Conservation (phyloP, 306 rosid species). For the Inga leiocalycina region DNA sequence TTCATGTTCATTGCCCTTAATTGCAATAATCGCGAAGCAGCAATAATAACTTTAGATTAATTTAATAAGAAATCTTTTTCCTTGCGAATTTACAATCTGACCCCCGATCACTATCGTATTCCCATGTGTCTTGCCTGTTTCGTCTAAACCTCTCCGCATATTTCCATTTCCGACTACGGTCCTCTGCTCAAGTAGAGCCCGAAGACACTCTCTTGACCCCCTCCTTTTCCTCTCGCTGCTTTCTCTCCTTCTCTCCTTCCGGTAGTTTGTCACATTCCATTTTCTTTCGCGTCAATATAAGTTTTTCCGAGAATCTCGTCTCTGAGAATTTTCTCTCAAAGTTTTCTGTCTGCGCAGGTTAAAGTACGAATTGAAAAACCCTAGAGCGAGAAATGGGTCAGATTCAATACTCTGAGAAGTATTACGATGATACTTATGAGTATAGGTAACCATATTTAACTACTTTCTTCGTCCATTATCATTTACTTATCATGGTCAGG, state of each 20-base stretch:
- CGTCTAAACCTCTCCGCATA: neutral
- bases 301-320: neutral
- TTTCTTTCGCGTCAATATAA: neutral
- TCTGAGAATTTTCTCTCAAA: neutral
- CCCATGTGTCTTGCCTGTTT: neutral
- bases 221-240: neutral
- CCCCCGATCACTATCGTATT: conserved; percentile 27
- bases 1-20: no score
- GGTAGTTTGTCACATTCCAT: neutral
- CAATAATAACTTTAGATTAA: no score
- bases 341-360: conserved; percentile 23
- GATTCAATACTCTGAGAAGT: conserved; percentile 98
- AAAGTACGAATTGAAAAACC: conserved; percentile 29
- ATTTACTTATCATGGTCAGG: neutral
- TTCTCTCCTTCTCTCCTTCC: neutral
- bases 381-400: conserved; percentile 68
- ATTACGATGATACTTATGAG: conserved; percentile 84
- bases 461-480: neutral
- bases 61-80: no score
- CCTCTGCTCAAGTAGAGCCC: neutral
- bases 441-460: conserved; percentile 54
- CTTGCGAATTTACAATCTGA: conserved; percentile 34
- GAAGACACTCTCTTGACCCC: neutral
- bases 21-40: no score
- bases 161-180: neutral